Evolutionary conservation across 2,329 filamentous ascomycete species (phyloP), one percentile per base, ranked within the genome.

Genomic region (Penicillium glabrum): DNA sequence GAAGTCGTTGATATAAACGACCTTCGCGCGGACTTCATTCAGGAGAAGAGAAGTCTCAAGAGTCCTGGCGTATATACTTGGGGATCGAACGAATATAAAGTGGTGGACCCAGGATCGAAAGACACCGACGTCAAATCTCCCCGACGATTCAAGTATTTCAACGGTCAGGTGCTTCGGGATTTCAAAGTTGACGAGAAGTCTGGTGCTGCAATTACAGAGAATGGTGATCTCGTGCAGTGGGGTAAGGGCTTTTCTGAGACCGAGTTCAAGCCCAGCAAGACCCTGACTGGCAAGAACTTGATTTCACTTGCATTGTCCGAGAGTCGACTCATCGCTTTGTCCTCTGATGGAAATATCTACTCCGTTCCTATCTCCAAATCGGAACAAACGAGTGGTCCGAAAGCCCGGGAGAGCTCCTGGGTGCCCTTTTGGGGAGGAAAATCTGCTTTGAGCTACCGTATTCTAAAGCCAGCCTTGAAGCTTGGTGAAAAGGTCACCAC

Each of bases 191-290:
- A 92, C 57, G 83, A 86, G 53, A 85, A 86, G 41, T 93, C 96
- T 70, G 95, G 91, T 9, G 93, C 87, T 4, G 95, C 95, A 10
- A 88, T 98, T 41, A 89, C 88, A 5, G 93, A 97, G 71, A 87
- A 88, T 60, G 95, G 95, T 4, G 89, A 98, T 71, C 74, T 99
- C 45, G 80, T 97, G 13, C 93, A 98, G 77, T 99, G 95, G 95
- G 95, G 95, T 1, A 82, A 82, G 3, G 90, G 82, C 3, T 97
- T 89, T 71, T 89, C 88, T 7, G 81, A 83, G 54, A 81, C 85
- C 5, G 79, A 85, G 29, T 83, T 80, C 10, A 77, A 80, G 29
- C 95, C 93, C 0, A 82, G 81, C 1, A 79, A 82, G 48, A 97
- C 93, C 0, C 76, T 99, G 53, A 86, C 78, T 58, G 93, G 93